Base-by-base conservation (phyloP, 176 grass and related monocot genomes). In the Guadua angustifolia region DNA sequence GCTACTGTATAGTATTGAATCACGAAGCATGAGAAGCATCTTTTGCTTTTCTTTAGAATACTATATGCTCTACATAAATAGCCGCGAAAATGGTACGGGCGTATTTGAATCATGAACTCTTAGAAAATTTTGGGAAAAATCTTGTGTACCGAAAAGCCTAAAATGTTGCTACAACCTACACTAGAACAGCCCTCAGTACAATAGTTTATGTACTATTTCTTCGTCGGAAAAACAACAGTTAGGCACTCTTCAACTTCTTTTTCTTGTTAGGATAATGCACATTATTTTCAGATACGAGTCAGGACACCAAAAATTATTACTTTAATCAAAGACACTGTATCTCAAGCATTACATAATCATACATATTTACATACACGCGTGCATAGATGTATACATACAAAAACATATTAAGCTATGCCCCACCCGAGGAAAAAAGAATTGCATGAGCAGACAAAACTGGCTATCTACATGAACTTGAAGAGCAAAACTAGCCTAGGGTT, bases 401-500 rank as follows among this genome's bases (percentile, higher is more conserved):
- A 81, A 73, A 24, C 50, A 87, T 25, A 45, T 79, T 21, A 42
- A 83, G 76, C 79, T 83, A 87, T 56, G 33, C 79, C 74, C 50
- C 59, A 79, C 60, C 59, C 79, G 13, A 13, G 79, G 50, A 71
- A 72, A 86, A 82, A 87, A 52, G 22, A 84, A 79, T 51, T 83
- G 73, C 88, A 77, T 74, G 79, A 73, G 59, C 88, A 90, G 75
- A 68, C 79, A 90, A 90, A 90, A 87, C 84, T 79, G 74, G 50
- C 79, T 87, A 87, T 79, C 84, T 87, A 87, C 84, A 83, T 50
- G 68, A 83, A 73, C 50, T 24, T 69, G 59, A 43, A 74, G 33
- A 38, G 79, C 74, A 86, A 83, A 79, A 45, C 88, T 90, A 83
- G 59, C 84, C 84, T 87, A 90, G 88, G 73, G 79, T 90, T 82